A percentile compares a stretch with the other conserved stretches of the same genome.
Evolutionary conservation across 225 moss, liverwort and hornwort genomes (phyloP).

Genomic region (Neckera pumila): DNA sequence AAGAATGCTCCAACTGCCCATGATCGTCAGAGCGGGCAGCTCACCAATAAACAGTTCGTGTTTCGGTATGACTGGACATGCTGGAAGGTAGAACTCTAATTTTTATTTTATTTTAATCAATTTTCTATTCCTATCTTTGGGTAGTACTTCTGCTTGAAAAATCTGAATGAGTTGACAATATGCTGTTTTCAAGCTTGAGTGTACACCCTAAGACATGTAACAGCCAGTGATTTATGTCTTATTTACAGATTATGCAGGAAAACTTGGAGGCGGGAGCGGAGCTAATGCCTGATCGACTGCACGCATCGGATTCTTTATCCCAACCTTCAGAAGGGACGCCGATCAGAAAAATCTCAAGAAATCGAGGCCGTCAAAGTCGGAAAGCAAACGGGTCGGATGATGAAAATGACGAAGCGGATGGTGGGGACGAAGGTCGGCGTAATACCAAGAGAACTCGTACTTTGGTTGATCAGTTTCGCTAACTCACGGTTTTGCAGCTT

Average conservation of each 20-base stretch:
- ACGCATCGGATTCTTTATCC: not conserved
- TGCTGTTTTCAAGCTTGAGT: not conserved
- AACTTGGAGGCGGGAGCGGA: slow-evolving; percentile 44
- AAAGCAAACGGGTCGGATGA: not conserved
- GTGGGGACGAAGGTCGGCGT: not conserved
- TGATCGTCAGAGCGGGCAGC: slow-evolving; percentile 45
- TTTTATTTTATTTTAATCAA: no score
- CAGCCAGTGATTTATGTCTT: not conserved
- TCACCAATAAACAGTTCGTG: slow-evolving; percentile 64
- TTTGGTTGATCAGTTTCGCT: slow-evolving; percentile 17
- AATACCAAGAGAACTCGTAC: slow-evolving; percentile 12
- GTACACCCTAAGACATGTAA: not conserved
- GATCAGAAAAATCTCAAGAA: slow-evolving; percentile 72
- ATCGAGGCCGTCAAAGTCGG: slow-evolving; percentile 75
- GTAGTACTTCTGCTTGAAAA: not conserved
- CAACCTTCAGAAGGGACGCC: slow-evolving; percentile 38
- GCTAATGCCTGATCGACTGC: slow-evolving; percentile 54
- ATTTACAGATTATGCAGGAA: slow-evolving; percentile 51
- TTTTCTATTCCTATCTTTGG: not conserved
- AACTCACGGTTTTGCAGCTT: not conserved
- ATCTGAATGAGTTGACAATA: not conserved
- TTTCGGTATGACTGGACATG: slow-evolving; percentile 57
- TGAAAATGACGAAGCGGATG: slow-evolving; percentile 5
- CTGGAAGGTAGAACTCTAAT: slow-evolving; percentile 44
- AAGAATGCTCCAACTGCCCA: slow-evolving; percentile 67